phyloP scores from a whole-genome alignment of 78 protist species.

The Dictyostelium intermedium region DNA sequence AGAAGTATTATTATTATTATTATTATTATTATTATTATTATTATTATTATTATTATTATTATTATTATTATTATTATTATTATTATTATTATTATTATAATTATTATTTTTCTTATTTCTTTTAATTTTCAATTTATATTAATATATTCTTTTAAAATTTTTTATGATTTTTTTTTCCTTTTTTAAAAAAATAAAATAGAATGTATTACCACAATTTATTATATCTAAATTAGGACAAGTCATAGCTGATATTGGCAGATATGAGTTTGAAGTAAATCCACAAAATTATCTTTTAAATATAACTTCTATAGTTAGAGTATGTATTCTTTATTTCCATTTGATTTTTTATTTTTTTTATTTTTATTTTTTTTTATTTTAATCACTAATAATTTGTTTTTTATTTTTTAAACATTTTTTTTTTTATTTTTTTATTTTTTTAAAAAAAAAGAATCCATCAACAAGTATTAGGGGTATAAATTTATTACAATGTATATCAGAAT shows the following conservation, averaged over 20 bases:
- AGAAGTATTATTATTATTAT: too few relatives aligned
- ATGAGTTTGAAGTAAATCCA: constrained; percentile 22
- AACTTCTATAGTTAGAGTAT: constrained; percentile 25
- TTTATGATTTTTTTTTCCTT: too few relatives aligned
- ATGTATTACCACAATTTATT: constrained; percentile 7
- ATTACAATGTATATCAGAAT: constrained; percentile 59
- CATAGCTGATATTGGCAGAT: constrained; percentile 61
- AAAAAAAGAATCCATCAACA: constrained; percentile 37
- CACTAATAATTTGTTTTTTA: neutral
- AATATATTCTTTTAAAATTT: neutral
- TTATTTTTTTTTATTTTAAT: neutral
- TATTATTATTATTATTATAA: too few relatives aligned
- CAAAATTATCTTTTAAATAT: constrained; percentile 9
- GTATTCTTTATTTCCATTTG: too few relatives aligned
- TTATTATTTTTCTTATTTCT: too few relatives aligned
- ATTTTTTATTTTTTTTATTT: neutral
- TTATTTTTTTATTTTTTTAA: neutral
- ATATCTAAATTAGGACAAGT: constrained; percentile 44
- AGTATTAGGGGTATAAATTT: constrained; percentile 61
- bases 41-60: too few relatives aligned
- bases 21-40: too few relatives aligned
- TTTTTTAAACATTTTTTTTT: neutral
- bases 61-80: too few relatives aligned
- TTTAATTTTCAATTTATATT: too few relatives aligned
- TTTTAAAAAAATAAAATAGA: neutral